Percentiles rank a stretch among this genome's conserved stretches.
These are phyloP conservation scores for Flaveria brownii DNA, from an alignment of 129 eudicot genomes.

Conservation along the genomic window DNA sequence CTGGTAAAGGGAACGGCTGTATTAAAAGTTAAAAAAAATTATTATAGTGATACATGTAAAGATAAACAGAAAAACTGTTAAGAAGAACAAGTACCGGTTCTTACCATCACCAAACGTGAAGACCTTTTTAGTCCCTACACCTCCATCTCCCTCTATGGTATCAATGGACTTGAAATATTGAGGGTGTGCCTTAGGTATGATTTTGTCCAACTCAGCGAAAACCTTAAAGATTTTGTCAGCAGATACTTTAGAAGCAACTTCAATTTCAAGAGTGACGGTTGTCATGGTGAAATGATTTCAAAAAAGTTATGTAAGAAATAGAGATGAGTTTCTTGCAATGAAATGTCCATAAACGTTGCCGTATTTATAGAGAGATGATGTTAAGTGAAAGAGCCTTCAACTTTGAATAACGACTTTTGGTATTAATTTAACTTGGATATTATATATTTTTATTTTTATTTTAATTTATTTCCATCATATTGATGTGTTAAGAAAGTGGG, in stretches of 20 bases:
- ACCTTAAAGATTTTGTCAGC: conserved; percentile 35
- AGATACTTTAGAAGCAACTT: conserved; percentile 26
- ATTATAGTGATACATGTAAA: no score
- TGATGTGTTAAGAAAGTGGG: not conserved
- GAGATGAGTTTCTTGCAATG: not conserved
- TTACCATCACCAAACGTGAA: conserved; percentile 45
- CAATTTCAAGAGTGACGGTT: conserved; percentile 23
- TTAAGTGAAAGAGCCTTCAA: not conserved
- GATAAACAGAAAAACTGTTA: no score
- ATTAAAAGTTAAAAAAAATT: no score
- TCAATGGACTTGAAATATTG: conserved; percentile 39
- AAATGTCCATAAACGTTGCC: not conserved
- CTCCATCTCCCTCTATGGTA: conserved; percentile 45
- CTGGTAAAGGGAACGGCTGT: conserved; percentile 20
- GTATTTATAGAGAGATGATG: conserved; percentile 3
- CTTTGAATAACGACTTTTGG: not conserved
- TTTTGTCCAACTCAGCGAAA: conserved; percentile 33
- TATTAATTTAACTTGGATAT: not conserved
- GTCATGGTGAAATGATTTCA: conserved; percentile 24
- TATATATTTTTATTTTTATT: not conserved
- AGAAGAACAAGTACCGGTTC: not conserved
- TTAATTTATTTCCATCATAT: not conserved
- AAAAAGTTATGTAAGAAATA: not conserved
- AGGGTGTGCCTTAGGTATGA: conserved; percentile 43
- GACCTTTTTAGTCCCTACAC: conserved; percentile 40